phyloP scores from a whole-genome alignment of 345 rosid genomes.

The Psidium guajava region DNA sequence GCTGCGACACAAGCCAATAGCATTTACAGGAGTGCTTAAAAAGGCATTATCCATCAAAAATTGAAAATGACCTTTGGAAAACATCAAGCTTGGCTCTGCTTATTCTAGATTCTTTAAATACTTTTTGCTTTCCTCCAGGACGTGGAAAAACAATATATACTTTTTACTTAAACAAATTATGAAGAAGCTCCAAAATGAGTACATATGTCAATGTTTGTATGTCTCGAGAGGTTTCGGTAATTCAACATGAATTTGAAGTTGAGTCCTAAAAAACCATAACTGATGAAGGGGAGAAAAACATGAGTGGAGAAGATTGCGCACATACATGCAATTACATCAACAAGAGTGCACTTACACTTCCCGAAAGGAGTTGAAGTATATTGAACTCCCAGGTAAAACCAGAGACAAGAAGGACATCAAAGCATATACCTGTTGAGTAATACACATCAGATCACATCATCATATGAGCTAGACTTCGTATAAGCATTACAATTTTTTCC shows the following conservation, averaged over 20 bases:
- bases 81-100: not conserved
- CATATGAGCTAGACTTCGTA: not conserved
- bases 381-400: slow-evolving; percentile 60
- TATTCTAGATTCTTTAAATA: not conserved
- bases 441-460: not conserved
- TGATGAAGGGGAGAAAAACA: not conserved
- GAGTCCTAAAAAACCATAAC: not conserved
- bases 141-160: not conserved
- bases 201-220: not conserved
- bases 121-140: not conserved
- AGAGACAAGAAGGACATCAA: slow-evolving; percentile 85
- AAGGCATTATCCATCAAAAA: not conserved
- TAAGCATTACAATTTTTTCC: not conserved
- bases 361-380: slow-evolving; percentile 84
- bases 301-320: not conserved
- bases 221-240: not conserved
- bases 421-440: slow-evolving; percentile 62
- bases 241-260: not conserved
- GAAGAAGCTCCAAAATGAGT: not conserved
- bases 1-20: not conserved
- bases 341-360: slow-evolving; percentile 73
- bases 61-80: not conserved
- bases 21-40: not conserved
- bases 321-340: not conserved
- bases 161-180: not conserved